Base-by-base conservation (phyloP, 176 grass and related monocot genomes). In the Rhynchospora tenuis region DNA sequence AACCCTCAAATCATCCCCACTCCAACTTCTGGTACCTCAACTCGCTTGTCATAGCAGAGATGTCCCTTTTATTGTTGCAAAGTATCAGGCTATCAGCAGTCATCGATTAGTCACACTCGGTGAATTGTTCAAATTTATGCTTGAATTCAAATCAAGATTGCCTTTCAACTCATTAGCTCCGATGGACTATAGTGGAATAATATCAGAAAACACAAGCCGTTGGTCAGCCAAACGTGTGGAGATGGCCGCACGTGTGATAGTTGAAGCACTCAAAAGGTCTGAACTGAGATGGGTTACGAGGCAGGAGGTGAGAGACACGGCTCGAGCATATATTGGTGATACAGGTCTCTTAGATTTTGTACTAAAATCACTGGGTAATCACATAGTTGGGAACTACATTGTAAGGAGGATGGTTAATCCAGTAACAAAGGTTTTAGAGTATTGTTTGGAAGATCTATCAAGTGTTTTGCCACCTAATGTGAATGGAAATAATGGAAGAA, bases 321-420 rank as follows among this genome's bases (percentile, higher is more conserved):
- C 95, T 48, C 89, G 95, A 79, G 84, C 88, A 0, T 93, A 91
- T 84, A 91, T 98, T 8, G 92, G 95, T 9, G 95, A 98, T 84
- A 98, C 95, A 16, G 92, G 92, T 33, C 87, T 98, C 69, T 88
- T 98, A 62, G 92, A 98, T 59, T 95, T 92, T 72, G 92, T 98
- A 31, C 86, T 98, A 83, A 98, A 98, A 83, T 95, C 95, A 2
- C 90, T 98, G 1, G 95, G 92, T 50, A 95, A 98, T 83, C 95
- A 93, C 79, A 83, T 93, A 29, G 87, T 98, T 10, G 95, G 90
- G 17, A 94, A 92, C 83, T 91, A 93, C 78, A 79, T 98, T 50
- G 92, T 98, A 64, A 93, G 92, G 5, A 89, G 95, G 11, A 89
- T 86, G 48, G 92, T 98, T 88, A 98, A 98, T 86, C 92, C 95